A percentile compares a stretch with the other conserved stretches of the same genome.
phyloP scores from a whole-genome alignment of 768 basidiomycete genomes.

The Lactarius deliciosus region DNA sequence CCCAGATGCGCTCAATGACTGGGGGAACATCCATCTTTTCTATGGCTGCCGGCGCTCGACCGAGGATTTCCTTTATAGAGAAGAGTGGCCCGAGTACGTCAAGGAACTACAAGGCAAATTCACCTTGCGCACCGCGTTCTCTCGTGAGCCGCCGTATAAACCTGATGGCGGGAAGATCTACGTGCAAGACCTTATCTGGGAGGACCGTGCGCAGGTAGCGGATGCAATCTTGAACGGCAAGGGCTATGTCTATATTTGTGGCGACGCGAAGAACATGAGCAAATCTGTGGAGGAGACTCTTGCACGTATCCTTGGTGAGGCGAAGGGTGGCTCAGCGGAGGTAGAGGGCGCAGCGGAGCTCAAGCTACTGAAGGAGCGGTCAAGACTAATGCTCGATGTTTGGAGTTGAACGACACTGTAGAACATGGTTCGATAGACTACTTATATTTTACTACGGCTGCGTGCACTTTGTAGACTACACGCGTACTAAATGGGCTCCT shows the following conservation, averaged over 20 bases:
- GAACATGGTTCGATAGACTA: conserved; percentile 9
- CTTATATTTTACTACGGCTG: background rate
- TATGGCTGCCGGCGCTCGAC: conserved; percentile 90
- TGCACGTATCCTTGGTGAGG: conserved; percentile 81
- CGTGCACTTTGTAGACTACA: conserved; percentile 17
- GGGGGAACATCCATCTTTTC: conserved; percentile 93
- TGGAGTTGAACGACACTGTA: conserved; percentile 59
- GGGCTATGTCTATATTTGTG: conserved; percentile 97
- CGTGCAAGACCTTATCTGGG: conserved; percentile 96
- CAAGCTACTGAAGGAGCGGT: conserved; percentile 93
- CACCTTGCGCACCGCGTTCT: conserved; percentile 85
- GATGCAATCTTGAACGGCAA: conserved; percentile 91
- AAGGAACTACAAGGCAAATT: conserved; percentile 92
- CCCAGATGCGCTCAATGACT: conserved; percentile 87
- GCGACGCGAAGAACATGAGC: conserved; percentile 95
- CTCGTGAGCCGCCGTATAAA: conserved; percentile 81
- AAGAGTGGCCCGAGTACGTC: conserved; percentile 90
- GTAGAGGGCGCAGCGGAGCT: conserved; percentile 90
- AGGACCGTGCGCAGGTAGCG: conserved; percentile 78
- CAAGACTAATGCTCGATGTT: conserved; percentile 82
- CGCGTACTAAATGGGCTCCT: conserved; percentile 10
- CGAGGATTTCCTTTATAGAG: conserved; percentile 91
- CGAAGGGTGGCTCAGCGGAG: conserved; percentile 86
- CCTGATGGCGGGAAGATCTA: conserved; percentile 95
- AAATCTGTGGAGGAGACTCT: conserved; percentile 92